Evolutionary conservation across 2,329 filamentous ascomycete genomes (phyloP), one percentile per base, ranked within the genome.

Genomic region (Magnaporthiopsis poae): DNA sequence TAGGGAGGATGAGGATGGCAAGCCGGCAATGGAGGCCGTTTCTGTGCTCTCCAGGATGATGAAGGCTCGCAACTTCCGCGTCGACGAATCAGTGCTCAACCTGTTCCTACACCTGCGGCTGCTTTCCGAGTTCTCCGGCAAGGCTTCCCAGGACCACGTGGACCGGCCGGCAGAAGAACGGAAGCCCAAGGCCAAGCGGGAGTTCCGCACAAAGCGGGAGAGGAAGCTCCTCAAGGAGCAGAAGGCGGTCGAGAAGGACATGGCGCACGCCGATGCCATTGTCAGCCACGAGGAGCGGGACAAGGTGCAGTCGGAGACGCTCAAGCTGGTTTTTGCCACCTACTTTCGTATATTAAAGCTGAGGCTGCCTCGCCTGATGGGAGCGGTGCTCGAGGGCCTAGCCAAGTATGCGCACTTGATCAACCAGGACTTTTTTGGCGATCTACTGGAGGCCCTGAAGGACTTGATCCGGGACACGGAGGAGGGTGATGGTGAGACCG

Each of bases 371-470:
- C 87, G 90, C 70, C 85, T 99, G 25, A 98, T 97, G 91, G 95
- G 95, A n/a, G 93, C 94, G 18, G 93, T 97, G 0, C 84, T 99
- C 5, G 95, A 98, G 80, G 95, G 95, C 35, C 81, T 99, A 29
- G 93, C 94, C 64, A 92, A 92, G 74, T 99, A 96, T 75, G 89
- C 93, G 3, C 95, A 97, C 75, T 84, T 99, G 68, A 99, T 99
- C 82, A 99, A 99, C 79, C 92, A 99, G 74, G 92, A 99, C 75
- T 98, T 99, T 81, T 99, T 99, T 73, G 95, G 94, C 35, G 95
- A 99, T 74, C 83, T 99, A 36, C 85, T 99, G 13, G 95, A 98
- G 78, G 94, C 92, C 0, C 82, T 99, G 59, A 96, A 96, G 76
- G 95, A 99, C 70, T 85, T 99, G 61, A 94, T 98, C 72, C 86